phyloP scores from a whole-genome alignment of 2,329 filamentous ascomycete species.

The Neonectria sp. region DNA sequence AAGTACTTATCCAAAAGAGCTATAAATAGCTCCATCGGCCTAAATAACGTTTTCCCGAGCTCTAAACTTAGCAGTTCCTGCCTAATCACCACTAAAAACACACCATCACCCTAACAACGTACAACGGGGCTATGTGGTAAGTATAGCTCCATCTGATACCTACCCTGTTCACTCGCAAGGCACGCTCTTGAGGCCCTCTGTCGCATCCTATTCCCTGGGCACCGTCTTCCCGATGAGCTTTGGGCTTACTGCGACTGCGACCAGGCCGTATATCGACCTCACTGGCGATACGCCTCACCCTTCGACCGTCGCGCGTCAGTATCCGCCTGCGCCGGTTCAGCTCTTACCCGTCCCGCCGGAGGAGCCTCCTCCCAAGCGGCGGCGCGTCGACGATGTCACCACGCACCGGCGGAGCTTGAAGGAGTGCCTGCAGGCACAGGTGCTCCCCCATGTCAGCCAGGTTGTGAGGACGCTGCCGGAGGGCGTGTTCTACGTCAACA shows the following conservation, averaged over 20 bases:
- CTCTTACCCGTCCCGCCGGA: constrained; percentile 29
- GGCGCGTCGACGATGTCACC: constrained; percentile 45
- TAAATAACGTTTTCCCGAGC: constrained; percentile 30
- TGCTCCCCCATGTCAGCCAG: constrained; percentile 52
- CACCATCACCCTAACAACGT: constrained; percentile 28
- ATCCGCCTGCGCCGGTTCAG: constrained; percentile 28
- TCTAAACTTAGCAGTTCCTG: constrained; percentile 12
- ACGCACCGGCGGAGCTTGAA: constrained; percentile 38
- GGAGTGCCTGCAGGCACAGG: constrained; percentile 48
- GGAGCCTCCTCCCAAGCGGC: constrained; percentile 51
- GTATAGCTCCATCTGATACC: constrained; percentile 27
- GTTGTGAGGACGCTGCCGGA: constrained; percentile 44
- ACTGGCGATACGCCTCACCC: constrained; percentile 38
- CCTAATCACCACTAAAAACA: constrained; percentile 15
- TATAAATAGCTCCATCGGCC: neutral
- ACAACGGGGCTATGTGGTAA: constrained; percentile 42
- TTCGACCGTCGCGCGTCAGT: constrained; percentile 10
- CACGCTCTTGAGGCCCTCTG: constrained; percentile 10
- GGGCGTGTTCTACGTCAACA: constrained; percentile 42
- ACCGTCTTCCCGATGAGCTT: constrained; percentile 43
- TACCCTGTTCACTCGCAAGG: constrained; percentile 11
- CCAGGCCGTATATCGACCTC: constrained; percentile 50
- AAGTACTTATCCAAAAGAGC: neutral
- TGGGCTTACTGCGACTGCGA: constrained; percentile 45
- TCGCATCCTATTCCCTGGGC: constrained; percentile 19